These are phyloP conservation scores for Paraphoma sp. DNA, from an alignment of 2,329 filamentous ascomycete species.

Conservation along the genomic window DNA sequence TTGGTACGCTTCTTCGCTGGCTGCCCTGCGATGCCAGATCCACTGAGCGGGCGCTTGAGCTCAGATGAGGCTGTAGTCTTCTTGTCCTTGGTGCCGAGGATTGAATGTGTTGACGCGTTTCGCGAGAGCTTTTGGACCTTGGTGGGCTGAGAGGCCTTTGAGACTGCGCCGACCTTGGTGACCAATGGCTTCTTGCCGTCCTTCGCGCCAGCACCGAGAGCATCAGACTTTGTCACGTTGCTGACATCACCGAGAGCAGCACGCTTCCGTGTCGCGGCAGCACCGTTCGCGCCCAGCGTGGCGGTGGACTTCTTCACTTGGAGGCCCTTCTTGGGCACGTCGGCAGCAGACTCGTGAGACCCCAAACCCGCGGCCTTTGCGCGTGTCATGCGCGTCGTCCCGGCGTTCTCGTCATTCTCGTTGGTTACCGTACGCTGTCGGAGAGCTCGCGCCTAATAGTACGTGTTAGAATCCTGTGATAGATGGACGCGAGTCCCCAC, in stretches of 20 bases:
- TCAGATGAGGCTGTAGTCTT: conserved; percentile 63
- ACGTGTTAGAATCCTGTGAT: conserved; percentile 49
- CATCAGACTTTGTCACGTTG: conserved; percentile 84
- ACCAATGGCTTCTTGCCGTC: conserved; percentile 73
- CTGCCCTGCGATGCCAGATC: conserved; percentile 70
- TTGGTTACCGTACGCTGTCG: conserved; percentile 80
- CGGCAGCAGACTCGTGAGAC: conserved; percentile 61
- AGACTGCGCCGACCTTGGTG: conserved; percentile 69
- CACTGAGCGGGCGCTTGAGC: conserved; percentile 74
- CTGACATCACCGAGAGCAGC: conserved; percentile 91
- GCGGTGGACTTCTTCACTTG: conserved; percentile 53
- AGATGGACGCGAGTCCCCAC: not conserved
- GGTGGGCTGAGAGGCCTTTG: conserved; percentile 80
- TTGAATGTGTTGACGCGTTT: conserved; percentile 67
- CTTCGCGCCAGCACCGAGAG: conserved; percentile 46
- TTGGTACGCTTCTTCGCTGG: conserved; percentile 73
- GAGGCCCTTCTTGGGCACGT: conserved; percentile 60
- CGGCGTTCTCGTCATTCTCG: conserved; percentile 90
- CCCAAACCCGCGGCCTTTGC: conserved; percentile 77
- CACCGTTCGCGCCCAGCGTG: conserved; percentile 46
- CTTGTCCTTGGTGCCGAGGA: conserved; percentile 73
- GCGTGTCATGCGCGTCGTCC: conserved; percentile 84
- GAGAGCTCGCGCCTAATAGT: conserved; percentile 68
- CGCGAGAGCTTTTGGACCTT: conserved; percentile 77
- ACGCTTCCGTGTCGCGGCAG: conserved; percentile 69